Base-by-base conservation (phyloP, 805 yeast genomes). In the Metschnikowia orientalis region DNA sequence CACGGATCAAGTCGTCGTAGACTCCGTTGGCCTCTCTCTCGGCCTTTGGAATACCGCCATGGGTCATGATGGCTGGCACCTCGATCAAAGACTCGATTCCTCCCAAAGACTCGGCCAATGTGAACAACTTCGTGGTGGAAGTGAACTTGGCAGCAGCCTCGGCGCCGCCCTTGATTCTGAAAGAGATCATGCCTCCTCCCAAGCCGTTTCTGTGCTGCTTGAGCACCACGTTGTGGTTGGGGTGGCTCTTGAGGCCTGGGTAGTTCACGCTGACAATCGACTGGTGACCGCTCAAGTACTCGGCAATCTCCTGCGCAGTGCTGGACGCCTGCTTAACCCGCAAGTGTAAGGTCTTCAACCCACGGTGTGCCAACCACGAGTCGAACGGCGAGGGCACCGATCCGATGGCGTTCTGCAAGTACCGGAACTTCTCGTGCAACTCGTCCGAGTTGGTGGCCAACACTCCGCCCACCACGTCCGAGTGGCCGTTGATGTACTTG, bases 161-260 rank as follows among this genome's bases (percentile, higher is more conserved):
- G 37, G 83, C 83, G 51, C 89, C 94, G 36, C 95, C 95, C 45
- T 74, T 69, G 61, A 86, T 73, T 68, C 95, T 77, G 72, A 86
- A 85, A 7, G 94, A 80, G 53, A 86, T 77, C 83, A 86, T 86
- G 58, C 95, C 95, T 52, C 95, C 95, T 42, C 95, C 95, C 46
- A 85, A 73, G 30, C 80, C 82, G 42, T 83, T 78, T 57, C 90
- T 76, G 67, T 85, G 95, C 64, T 86, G 95, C 43, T 66, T 73
- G 47, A 61, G 44, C 16, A 85, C 90, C 34, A 83, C 73, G 7
- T 63, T 75, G 51, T 76, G 75, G 59, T 75, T 70, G 37, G 72
- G 65, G 58, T 82, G 85, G 23, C 81, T 53, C 51, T 74, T 67
- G 46, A 86, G 72, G 36, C 95, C 94, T 31, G 95, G 95, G 69